Conservation (phyloP, 805 yeast genomes). For the Cyberlindnera meyerae region DNA sequence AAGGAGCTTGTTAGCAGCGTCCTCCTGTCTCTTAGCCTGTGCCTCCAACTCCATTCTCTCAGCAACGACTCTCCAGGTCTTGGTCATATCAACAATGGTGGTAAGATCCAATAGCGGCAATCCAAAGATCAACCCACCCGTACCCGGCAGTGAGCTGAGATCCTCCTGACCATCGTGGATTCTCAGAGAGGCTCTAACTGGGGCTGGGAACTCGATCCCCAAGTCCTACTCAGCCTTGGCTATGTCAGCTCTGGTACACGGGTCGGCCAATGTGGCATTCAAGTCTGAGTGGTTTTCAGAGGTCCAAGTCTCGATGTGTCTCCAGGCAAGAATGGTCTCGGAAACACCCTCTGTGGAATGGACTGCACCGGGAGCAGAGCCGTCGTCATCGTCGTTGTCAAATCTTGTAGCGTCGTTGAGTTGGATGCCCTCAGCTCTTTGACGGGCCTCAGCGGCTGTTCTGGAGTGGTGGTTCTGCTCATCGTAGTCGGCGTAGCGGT, state of each 20-base stretch:
- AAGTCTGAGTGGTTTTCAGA: constrained; percentile 75
- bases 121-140: constrained; percentile 74
- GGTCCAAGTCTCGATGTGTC: constrained; percentile 83
- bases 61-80: constrained; percentile 78
- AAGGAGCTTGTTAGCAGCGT: constrained; percentile 17
- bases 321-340: constrained; percentile 77
- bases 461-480: constrained; percentile 36
- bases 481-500: constrained; percentile 66
- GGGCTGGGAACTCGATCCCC: constrained; percentile 67
- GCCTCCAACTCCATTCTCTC: constrained; percentile 31
- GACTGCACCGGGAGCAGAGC: constrained; percentile 25
- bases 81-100: constrained; percentile 73
- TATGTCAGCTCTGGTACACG: constrained; percentile 77
- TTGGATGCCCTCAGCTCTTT: constrained; percentile 14
- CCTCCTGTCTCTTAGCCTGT: constrained; percentile 21
- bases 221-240: constrained; percentile 80
- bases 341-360: constrained; percentile 58
- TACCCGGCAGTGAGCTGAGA: constrained; percentile 64
- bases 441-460: constrained; percentile 18
- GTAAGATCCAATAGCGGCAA: constrained; percentile 76
- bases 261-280: constrained; percentile 67
- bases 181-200: constrained; percentile 73
- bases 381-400: constrained; percentile 32
- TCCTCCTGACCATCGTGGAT: constrained; percentile 90
- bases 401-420: constrained; percentile 29